phyloP scores from a whole-genome alignment of 2,329 filamentous ascomycete species.

The Orbilia quercus region DNA sequence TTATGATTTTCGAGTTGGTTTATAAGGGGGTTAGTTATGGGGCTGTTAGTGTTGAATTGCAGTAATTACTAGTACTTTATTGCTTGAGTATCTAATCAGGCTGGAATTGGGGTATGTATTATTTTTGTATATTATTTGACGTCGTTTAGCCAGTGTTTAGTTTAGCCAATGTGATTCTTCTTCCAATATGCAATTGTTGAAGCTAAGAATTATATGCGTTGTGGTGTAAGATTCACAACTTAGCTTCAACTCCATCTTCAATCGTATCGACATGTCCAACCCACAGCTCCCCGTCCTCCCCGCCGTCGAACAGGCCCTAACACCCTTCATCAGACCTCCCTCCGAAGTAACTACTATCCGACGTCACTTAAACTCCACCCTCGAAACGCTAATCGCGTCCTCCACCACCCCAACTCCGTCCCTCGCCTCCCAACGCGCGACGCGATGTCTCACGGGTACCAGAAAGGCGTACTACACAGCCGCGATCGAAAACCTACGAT shows the following conservation, averaged over 20 bases:
- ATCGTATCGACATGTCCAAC: no score
- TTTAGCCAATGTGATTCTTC: no score
- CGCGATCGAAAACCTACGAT: constrained; percentile 42
- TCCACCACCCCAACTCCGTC: constrained; percentile 29
- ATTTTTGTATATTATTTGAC: no score
- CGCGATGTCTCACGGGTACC: constrained; percentile 43
- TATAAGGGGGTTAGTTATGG: constrained; percentile 54
- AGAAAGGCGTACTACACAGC: constrained; percentile 53
- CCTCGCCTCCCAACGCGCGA: constrained; percentile 49
- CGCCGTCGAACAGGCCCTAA: constrained; percentile 43
- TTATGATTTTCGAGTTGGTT: constrained; percentile 47
- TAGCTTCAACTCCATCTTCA: no score
- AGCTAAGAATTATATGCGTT: no score
- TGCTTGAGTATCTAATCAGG: no score
- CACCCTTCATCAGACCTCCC: constrained; percentile 44
- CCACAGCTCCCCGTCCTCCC: constrained; percentile 43
- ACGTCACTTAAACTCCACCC: constrained; percentile 40
- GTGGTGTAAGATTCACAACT: no score
- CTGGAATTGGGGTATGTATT: no score
- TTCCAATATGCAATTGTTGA: no score
- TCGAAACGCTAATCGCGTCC: constrained; percentile 38
- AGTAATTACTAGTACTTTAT: constrained; percentile 11
- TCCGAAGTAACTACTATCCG: constrained; percentile 42
- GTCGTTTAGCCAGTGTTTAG: no score
- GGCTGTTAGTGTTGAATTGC: constrained; percentile 42